Percentiles rank a stretch among this genome's conserved stretches.
Conservation (phyloP, 768 basidiomycete species). For the Psilocybe azurescens region DNA sequence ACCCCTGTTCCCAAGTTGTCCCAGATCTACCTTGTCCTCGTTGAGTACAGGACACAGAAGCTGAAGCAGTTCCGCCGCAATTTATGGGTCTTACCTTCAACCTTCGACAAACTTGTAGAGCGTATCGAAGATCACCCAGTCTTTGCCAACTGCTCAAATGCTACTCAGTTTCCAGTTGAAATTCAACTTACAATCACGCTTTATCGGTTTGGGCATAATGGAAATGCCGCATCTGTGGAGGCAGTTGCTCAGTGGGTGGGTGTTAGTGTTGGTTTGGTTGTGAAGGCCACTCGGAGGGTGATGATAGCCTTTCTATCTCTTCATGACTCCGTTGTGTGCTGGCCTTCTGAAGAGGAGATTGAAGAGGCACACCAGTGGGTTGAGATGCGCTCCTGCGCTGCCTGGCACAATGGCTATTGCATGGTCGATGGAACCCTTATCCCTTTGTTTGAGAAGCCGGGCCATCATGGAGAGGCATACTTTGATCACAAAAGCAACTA, state of each 20-base stretch:
- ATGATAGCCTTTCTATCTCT: constrained; percentile 26
- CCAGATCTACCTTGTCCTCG: too few species aligned
- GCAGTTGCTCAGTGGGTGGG: constrained; percentile 32
- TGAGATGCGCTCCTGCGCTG: constrained; percentile 8
- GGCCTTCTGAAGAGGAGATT: constrained; percentile 23
- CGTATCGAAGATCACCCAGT: constrained; percentile 30
- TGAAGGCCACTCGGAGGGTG: constrained; percentile 21
- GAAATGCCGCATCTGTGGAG: constrained; percentile 31
- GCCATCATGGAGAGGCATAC: constrained; percentile 37
- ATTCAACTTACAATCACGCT: constrained; percentile 35
- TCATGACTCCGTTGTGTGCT: constrained; percentile 21
- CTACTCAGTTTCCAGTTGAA: constrained; percentile 28
- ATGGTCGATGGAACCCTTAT: constrained; percentile 39
- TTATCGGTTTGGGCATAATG: constrained; percentile 27
- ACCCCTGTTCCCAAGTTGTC: constrained; percentile 19
- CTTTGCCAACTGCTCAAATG: constrained; percentile 28
- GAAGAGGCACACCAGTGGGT: constrained; percentile 31
- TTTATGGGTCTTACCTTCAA: constrained; percentile 28
- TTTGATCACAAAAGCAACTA: constrained; percentile 36
- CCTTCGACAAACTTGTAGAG: constrained; percentile 26
- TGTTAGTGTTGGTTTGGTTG: constrained; percentile 24
- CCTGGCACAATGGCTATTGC: constrained; percentile 34
- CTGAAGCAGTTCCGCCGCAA: constrained; percentile 28
- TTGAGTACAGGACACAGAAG: constrained; percentile 20
- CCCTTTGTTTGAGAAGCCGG: constrained; percentile 34